Evolutionary conservation across 352 stramenopile species (phyloP).

Genomic region (Thalassiosira hispida): DNA sequence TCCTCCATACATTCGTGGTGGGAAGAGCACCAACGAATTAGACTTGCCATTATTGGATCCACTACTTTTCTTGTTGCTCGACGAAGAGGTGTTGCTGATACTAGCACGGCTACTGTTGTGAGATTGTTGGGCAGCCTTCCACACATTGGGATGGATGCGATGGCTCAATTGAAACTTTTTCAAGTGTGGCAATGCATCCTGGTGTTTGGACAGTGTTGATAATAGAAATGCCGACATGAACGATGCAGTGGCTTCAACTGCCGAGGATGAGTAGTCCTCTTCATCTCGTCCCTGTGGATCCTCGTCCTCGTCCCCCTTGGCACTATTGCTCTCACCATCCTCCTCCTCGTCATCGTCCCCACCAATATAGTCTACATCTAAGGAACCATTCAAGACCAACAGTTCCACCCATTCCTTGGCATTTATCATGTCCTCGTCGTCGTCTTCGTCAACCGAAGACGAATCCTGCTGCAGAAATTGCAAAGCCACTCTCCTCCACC

Average conservation of each 20-base stretch:
- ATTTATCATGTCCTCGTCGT: conserved; percentile 21
- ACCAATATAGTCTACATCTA: conserved; percentile 60
- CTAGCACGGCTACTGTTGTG: neutral
- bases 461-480: conserved; percentile 29
- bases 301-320: conserved; percentile 16
- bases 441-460: conserved; percentile 23
- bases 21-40: conserved; percentile 1
- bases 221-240: conserved; percentile 79
- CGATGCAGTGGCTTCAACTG: conserved; percentile 68
- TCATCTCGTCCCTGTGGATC: neutral
- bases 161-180: conserved; percentile 73
- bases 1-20: conserved; percentile 26
- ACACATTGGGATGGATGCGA: conserved; percentile 79
- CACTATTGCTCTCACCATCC: conserved; percentile 19
- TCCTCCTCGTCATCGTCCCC: conserved; percentile 48
- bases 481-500: conserved; percentile 40
- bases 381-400: conserved; percentile 71
- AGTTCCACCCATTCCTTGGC: conserved; percentile 80
- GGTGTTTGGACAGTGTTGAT: conserved; percentile 62
- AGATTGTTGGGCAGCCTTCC: conserved; percentile 27
- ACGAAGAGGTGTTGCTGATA: too few relatives aligned
- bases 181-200: conserved; percentile 59
- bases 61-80: neutral
- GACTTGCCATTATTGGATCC: neutral
- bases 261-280: conserved; percentile 59